Percentiles rank a stretch among this genome's conserved stretches.
Evolutionary conservation across 164 flowering plant genomes (phyloP).

Genomic region (Echeveria elegans): DNA sequence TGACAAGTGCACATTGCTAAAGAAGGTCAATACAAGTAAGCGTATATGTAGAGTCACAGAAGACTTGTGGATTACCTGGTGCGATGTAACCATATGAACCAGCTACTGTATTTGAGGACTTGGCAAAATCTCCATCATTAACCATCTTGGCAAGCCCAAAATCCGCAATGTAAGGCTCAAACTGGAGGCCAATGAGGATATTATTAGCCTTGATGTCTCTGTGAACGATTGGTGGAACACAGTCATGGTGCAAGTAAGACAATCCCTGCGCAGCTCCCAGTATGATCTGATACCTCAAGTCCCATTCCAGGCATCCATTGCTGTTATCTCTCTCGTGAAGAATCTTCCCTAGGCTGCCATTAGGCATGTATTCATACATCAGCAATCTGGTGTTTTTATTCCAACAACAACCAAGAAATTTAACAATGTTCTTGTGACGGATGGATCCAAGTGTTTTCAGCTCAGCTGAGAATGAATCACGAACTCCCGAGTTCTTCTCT

Average conservation of each 20-base stretch:
- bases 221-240: slow-evolving; percentile 75
- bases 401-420: slow-evolving; percentile 75
- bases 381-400: slow-evolving; percentile 53
- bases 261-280: slow-evolving; percentile 76
- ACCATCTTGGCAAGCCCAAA: slow-evolving; percentile 87
- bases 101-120: slow-evolving; percentile 65
- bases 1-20: too few relatives aligned
- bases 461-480: slow-evolving; percentile 77
- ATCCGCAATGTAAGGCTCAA: slow-evolving; percentile 83
- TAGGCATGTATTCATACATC: slow-evolving; percentile 81
- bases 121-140: slow-evolving; percentile 44
- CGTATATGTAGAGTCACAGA: too few relatives aligned
- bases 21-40: too few relatives aligned
- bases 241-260: slow-evolving; percentile 81
- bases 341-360: slow-evolving; percentile 72
- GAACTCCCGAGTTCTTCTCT: slow-evolving; percentile 21
- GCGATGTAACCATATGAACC: slow-evolving; percentile 89
- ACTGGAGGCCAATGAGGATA: slow-evolving; percentile 69
- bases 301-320: slow-evolving; percentile 52
- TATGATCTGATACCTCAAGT: slow-evolving; percentile 45
- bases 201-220: slow-evolving; percentile 82
- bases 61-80: slow-evolving; percentile 42
- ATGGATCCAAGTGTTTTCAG: slow-evolving; percentile 66
- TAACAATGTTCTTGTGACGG: slow-evolving; percentile 77
- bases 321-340: slow-evolving; percentile 48